Base-by-base conservation (phyloP, 2,329 filamentous ascomycete genomes). In the Fusarium nelsonii region DNA sequence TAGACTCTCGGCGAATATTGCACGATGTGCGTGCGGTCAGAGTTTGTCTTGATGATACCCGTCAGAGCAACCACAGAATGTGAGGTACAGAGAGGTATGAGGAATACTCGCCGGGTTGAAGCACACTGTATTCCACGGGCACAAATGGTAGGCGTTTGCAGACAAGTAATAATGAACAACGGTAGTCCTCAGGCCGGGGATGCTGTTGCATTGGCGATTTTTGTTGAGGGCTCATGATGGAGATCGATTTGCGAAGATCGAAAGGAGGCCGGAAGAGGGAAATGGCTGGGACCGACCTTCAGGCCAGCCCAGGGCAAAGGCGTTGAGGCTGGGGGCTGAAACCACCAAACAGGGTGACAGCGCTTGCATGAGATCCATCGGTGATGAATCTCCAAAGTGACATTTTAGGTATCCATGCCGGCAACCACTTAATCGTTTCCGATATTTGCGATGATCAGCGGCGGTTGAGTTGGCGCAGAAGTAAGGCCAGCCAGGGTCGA, bases 161-260 rank as follows among this genome's bases (percentile, higher is more conserved):
- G 12, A 20, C 23, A 39, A 33, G 16, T 36, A 53, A 57, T 18
- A 8, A 54, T 54, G 51, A 33, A 7, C 53, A 48, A n/a, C 41
- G 39, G 28, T 58, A 48, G 58, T 48, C 32, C 45, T 32, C 26
- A n/a, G 26, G 26, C 44, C 28, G 12, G 36, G 30, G 30, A 48
- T 43, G 18, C 37, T 54, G 50, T 53, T 43, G 53, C 40, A 37
- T 48, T 63, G 50, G 49, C 18, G 23, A 26, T 20, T 50, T 57
- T 65, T 52, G 57, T 58, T 51, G 54, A 45, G 63, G 43, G 45
- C 68, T 43, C 30, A 40, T 55, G 51, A 40, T 40, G 41, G 41
- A 63, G 41, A 45, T 59, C 62, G 70, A 74, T 73, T 73, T 72
- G 63, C 69, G 57, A 74, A 67, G 70, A 69, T 71, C 70, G 48